Evolutionary conservation across 345 rosid genomes (phyloP).

Genomic region (Syzygium aqueum): DNA sequence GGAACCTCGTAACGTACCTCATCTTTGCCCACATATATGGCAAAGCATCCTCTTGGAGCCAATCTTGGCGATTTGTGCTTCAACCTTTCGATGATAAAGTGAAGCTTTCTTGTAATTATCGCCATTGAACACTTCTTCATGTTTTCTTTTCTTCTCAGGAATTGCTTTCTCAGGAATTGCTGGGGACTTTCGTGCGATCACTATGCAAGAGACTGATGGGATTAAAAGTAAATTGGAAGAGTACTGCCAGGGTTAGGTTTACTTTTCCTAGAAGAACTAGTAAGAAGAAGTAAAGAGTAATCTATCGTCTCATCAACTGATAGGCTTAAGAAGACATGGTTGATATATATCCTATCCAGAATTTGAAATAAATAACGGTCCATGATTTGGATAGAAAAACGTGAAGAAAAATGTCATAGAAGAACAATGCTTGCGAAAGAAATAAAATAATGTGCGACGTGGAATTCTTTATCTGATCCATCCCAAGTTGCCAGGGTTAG

Average conservation of each 20-base stretch:
- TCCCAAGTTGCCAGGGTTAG: not conserved
- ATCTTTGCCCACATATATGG: not conserved
- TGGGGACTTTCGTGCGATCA: not conserved
- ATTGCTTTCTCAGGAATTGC: not conserved
- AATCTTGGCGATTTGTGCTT: not conserved
- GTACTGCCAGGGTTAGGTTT: no score
- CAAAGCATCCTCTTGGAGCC: not conserved
- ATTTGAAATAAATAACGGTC: not conserved
- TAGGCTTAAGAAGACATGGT: not conserved
- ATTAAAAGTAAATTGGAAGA: no score
- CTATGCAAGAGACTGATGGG: not conserved
- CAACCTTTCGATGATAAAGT: not conserved
- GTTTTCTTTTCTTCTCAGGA: not conserved
- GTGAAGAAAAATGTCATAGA: not conserved
- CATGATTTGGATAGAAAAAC: not conserved
- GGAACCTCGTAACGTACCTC: not conserved
- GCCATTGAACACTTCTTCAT: not conserved
- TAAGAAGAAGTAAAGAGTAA: not conserved
- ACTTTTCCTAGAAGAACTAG: no score
- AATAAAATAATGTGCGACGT: no score
- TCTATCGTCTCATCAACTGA: not conserved
- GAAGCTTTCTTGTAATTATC: not conserved
- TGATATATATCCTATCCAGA: not conserved
- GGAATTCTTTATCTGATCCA: not conserved
- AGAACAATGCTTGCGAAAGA: not conserved